phyloP scores from a whole-genome alignment of 768 basidiomycete genomes.

The Dentipellis fragilis region DNA sequence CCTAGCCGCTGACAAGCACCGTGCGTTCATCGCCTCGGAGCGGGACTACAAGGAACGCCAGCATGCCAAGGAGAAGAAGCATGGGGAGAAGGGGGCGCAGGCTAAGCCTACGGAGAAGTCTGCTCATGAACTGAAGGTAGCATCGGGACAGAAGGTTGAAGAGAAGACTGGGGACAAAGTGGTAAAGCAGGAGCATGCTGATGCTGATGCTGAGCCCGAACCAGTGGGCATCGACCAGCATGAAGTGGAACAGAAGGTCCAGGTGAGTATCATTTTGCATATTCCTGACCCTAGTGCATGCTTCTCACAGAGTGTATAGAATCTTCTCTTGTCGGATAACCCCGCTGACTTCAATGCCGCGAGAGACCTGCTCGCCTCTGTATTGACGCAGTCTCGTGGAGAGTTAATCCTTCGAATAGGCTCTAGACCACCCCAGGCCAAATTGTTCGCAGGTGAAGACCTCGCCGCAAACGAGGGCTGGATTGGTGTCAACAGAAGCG shows the following conservation, averaged over 20 bases:
- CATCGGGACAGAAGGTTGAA: neutral
- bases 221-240: constrained; percentile 3
- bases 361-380: constrained; percentile 51
- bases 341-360: constrained; percentile 40
- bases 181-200: neutral
- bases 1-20: constrained; percentile 57
- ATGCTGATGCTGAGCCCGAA: neutral
- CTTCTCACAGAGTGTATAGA: neutral
- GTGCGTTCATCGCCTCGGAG: constrained; percentile 27
- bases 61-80: constrained; percentile 30
- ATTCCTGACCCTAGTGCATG: no score
- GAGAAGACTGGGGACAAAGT: neutral
- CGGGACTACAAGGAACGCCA: constrained; percentile 20
- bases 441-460: constrained; percentile 44
- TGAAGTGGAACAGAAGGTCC: constrained; percentile 45
- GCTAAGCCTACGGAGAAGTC: no score
- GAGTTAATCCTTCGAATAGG: constrained; percentile 74
- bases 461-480: constrained; percentile 39
- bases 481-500: constrained; percentile 41
- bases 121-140: no score
- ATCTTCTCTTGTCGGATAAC: constrained; percentile 32
- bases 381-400: constrained; percentile 59
- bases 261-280: constrained; percentile 27
- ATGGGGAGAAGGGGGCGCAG: constrained; percentile 11
- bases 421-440: constrained; percentile 45